Base-by-base conservation (phyloP, 495 filamentous ascomycete genomes). In the Aspergillus saccharolyticus region DNA sequence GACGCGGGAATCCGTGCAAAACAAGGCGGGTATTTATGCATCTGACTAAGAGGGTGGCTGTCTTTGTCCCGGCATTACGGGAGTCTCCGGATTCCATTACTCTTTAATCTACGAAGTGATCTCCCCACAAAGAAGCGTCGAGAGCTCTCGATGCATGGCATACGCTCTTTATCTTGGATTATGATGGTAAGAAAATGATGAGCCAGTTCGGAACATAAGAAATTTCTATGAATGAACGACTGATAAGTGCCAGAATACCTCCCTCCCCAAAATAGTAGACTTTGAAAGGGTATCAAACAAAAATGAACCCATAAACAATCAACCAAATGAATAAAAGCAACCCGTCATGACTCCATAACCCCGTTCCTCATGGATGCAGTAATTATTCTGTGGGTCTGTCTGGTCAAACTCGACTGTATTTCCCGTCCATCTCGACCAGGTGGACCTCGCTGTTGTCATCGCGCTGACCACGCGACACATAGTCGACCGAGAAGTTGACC, bases 361-460 rank as follows among this genome's bases (percentile, higher is more conserved):
- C 33, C 33, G 33, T 39, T 39, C 33, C 33, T 39, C 33, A 39
- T 39, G 33, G 33, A 39, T 15, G 12, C n/a, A n/a, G 12, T 39
- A 39, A 39, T 5, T 39, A 15, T 15, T 9, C 14, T 39, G 7
- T 2, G 33, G 33, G 33, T 39, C n/a, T n/a, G n/a, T 28, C 25
- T 9, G 3, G 4, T 50, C 24, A 50, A 12, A 50, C 24, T 24
- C 47, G 47, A 16, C 17, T 28, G 47, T 50, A 50, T n/a, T 28
- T 24, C 3, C 47, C 47, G 72, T 96, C 93, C 67, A 61, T 54
- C 44, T 61, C 59, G 9, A 61, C 59, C 54, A 61, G 54, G 14
- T 49, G 54, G 15, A 61, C 55, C 8, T 30, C 56, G 33, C 55
- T 61, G 20, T 21, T 50, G 20, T 24, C 24, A n/a, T 50, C 28